Percentiles rank a stretch among this genome's conserved stretches.
These are phyloP conservation scores for Candolleomyces efflorescens DNA, from an alignment of 768 basidiomycete species.

Conservation along the genomic window DNA sequence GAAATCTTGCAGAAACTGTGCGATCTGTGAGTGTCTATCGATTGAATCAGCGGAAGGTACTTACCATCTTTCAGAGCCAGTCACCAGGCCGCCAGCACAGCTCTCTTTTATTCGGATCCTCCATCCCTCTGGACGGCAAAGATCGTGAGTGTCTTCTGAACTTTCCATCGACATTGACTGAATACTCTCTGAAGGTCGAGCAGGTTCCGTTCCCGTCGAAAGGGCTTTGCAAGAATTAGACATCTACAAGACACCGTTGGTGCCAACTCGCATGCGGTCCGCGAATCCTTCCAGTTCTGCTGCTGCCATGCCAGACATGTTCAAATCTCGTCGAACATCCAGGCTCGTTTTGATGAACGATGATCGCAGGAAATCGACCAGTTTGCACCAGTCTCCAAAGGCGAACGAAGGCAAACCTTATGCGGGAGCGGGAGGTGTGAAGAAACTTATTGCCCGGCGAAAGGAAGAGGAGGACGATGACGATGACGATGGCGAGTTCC, in stretches of 20 bases:
- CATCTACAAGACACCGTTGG: conserved; percentile 73
- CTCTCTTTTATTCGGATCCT: conserved; percentile 45
- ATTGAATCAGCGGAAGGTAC: not conserved
- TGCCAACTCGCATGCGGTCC: conserved; percentile 56
- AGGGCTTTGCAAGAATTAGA: conserved; percentile 68
- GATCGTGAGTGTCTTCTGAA: conserved; percentile 19
- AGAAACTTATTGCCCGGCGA: conserved; percentile 64
- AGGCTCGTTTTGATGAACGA: conserved; percentile 56
- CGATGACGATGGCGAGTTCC: conserved; percentile 24
- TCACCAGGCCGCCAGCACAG: conserved; percentile 50
- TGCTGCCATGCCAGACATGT: conserved; percentile 54
- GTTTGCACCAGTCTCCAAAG: conserved; percentile 34
- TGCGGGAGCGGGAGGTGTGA: conserved; percentile 74
- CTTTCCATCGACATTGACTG: not conserved
- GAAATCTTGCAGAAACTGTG: conserved; percentile 53
- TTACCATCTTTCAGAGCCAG: conserved; percentile 31
- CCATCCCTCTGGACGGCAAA: conserved; percentile 20
- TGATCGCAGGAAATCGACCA: conserved; percentile 44
- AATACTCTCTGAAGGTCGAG: not conserved
- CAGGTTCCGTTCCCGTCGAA: conserved; percentile 50
- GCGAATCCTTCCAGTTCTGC: conserved; percentile 29
- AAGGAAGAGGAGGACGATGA: conserved; percentile 35
- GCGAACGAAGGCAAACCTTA: conserved; percentile 69
- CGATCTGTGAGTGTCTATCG: conserved; percentile 42
- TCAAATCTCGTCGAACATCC: conserved; percentile 45